phyloP scores from a whole-genome alignment of 192 early-diverging fungal genomes.

The Coemansia sp. region DNA sequence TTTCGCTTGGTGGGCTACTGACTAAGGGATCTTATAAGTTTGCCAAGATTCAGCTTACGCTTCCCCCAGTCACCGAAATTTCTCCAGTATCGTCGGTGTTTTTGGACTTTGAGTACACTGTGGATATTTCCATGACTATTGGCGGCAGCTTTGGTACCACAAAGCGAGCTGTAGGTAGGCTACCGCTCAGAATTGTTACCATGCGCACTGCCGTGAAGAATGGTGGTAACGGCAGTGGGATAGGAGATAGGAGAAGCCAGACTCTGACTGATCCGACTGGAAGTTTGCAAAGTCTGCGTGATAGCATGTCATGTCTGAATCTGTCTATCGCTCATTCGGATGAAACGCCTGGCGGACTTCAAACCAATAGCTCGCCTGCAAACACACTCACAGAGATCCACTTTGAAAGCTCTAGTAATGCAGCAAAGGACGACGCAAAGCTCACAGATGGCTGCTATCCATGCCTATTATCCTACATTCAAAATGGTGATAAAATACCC shows the following conservation, averaged over 20 bases:
- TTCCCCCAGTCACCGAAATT: constrained; percentile 43
- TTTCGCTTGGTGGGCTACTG: constrained; percentile 39
- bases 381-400: constrained; percentile 48
- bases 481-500: constrained; percentile 49
- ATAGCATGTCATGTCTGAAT: constrained; percentile 45
- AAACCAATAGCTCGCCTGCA: constrained; percentile 39
- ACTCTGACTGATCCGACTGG: constrained; percentile 14
- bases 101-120: constrained; percentile 51
- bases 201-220: constrained; percentile 27
- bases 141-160: constrained; percentile 52
- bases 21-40: constrained; percentile 51
- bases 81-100: constrained; percentile 53
- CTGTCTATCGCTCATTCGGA: constrained; percentile 44
- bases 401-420: constrained; percentile 19
- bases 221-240: neutral
- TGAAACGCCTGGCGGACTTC: constrained; percentile 10
- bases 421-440: constrained; percentile 5
- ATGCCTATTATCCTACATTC: constrained; percentile 41
- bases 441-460: constrained; percentile 28
- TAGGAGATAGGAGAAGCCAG: constrained; percentile 2
- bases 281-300: constrained; percentile 31
- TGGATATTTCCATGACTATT: constrained; percentile 45
- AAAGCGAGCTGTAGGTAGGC: constrained; percentile 20
- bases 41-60: constrained; percentile 49
- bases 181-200: constrained; percentile 51